Base-by-base conservation (phyloP, 2,329 filamentous ascomycete genomes). In the Endoconidiophora polonica region DNA sequence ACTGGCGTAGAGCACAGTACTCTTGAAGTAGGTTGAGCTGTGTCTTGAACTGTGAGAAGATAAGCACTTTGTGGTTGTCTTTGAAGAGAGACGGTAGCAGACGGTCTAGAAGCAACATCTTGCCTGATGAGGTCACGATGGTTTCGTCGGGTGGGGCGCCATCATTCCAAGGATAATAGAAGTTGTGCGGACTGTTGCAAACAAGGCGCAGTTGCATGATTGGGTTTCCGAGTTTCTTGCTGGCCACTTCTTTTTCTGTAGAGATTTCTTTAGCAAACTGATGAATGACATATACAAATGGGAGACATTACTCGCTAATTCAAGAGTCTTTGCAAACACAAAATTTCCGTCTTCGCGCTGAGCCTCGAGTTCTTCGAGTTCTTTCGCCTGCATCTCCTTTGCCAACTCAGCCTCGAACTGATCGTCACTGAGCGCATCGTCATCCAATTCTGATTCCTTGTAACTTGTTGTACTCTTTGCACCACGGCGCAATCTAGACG, bases 31-130 rank as follows among this genome's bases (percentile, higher is more conserved):
- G 83, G 59, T 96, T 87, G 0, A 98, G 76, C 55, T 94, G 88
- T 0, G 83, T 94, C 52, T 88, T 93, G 67, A 98, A 98, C 60
- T 98, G 91, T 0, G 86, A 93, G 64, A 98, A 98, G 47, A 98
- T 86, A 43, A 98, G 75, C 24, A 96, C 82, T 60, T 96, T 96
- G 67, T 95, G 88, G 3, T 76, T 81, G 1, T 76, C 72, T 0
- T 68, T 56, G 52, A 98, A 81, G 0, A 98, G 72, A 2, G 72
- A 72, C 0, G 84, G 83, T 0, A 98, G 73, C 0, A 98, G 72
- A 0, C 86, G 79, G 61, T 98, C 91, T 0, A 98, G 75, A 0
- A 98, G 74, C 2, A 95, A 75, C 86, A 98, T 95, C 63, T 98
- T 98, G 12, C 91, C 91, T 0, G 87, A 94, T 0, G 85, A 78